Evolutionary conservation across 202 grass and related monocot species (phyloP).

Genomic region (Bolboschoenoplectus hybrid): DNA sequence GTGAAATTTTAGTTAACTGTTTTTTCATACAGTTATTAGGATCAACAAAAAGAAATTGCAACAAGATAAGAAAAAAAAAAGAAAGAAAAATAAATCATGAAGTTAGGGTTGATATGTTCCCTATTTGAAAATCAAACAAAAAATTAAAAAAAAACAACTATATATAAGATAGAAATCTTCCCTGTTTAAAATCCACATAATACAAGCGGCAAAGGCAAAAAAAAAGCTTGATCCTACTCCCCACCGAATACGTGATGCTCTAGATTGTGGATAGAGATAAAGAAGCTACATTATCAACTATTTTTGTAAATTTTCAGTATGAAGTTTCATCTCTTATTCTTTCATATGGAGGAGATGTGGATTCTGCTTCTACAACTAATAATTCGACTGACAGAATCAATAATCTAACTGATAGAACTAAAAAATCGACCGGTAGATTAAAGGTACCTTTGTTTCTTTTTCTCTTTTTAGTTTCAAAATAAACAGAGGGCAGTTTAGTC

Average conservation of each 20-base stretch:
- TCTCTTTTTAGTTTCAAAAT: not conserved
- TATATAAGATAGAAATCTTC: not conserved
- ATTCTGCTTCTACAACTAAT: constrained; percentile 24
- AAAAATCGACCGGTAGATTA: constrained; percentile 12
- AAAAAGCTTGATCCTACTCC: not conserved
- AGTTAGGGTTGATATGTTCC: not conserved
- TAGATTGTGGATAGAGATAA: constrained; percentile 1
- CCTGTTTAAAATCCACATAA: not conserved
- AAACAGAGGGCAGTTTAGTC: not conserved
- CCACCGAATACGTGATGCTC: not conserved
- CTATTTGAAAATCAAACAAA: not conserved
- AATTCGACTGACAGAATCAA: not conserved
- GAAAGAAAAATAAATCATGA: not conserved
- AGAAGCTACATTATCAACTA: not conserved
- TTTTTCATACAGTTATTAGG: not conserved
- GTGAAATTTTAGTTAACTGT: not conserved
- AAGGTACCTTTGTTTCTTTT: not conserved
- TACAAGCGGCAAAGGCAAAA: not conserved
- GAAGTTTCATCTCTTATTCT: constrained; percentile 31
- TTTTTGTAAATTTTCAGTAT: constrained; percentile 18
- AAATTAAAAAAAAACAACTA: not conserved
- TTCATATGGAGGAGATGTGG: constrained; percentile 20
- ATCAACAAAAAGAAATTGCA: not conserved
- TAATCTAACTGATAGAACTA: not conserved
- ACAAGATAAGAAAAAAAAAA: not conserved